These are phyloP conservation scores for Sedum album DNA, from an alignment of 164 flowering plant species.

Conservation along the genomic window DNA sequence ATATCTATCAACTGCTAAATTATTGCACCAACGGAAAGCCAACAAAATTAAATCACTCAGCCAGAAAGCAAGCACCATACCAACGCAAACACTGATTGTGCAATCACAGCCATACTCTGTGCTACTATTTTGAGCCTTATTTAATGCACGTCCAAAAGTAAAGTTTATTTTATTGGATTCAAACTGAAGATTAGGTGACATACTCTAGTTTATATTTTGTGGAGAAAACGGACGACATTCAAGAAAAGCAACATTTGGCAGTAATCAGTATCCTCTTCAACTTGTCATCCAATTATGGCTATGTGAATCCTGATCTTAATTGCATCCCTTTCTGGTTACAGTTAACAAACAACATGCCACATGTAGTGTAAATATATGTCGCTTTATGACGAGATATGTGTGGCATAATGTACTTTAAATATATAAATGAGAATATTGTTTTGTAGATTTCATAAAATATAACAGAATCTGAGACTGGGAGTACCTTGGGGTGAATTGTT, in stretches of 20 bases:
- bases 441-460: constrained; percentile 2
- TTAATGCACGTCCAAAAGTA: background rate
- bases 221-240: background rate
- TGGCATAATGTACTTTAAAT: background rate
- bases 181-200: background rate
- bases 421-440: background rate
- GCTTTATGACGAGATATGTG: background rate
- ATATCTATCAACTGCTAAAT: background rate
- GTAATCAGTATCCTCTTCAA: background rate
- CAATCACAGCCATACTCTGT: constrained; percentile 4
- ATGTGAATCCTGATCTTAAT: constrained; percentile 1
- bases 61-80: background rate
- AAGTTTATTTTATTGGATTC: background rate
- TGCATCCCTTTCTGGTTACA: background rate
- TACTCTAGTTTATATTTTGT: background rate
- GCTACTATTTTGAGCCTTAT: background rate
- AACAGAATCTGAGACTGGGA: background rate
- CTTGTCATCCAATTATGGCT: background rate
- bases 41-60: background rate
- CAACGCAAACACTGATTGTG: background rate
- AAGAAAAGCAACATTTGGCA: background rate
- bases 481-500: background rate
- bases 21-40: background rate
- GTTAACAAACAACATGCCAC: constrained; percentile 9
- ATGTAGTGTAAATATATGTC: constrained; percentile 9